Base-by-base conservation (phyloP, 352 stramenopile genomes). In the Phytophthora kernoviae region DNA sequence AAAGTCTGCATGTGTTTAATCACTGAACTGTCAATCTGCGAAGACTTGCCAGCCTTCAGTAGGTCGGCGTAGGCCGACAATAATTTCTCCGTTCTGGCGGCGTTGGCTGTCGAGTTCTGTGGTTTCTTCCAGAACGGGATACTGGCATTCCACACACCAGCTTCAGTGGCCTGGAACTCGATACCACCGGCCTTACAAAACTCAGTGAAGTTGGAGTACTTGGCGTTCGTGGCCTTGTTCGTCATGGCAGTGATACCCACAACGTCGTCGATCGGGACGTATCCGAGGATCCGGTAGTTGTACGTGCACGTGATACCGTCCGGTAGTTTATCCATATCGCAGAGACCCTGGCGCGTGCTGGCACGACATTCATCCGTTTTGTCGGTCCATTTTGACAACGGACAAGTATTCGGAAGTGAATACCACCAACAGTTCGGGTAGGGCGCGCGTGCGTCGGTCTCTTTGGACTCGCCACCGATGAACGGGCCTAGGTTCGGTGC, bases 221-320 rank as follows among this genome's bases (percentile, higher is more conserved):
- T 71, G 10, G 45, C 49, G 12, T 51, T 64, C 0, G 70, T 81
- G 4, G 39, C 42, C 21, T 67, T 43, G 58, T 87, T 75, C 1
- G 47, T 59, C 57, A 91, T 79, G 33, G 54, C 57, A 1, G 84
- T 91, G 69, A 93, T 93, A 43, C 81, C 81, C 2, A 93, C 84
- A 18, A 91, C 52, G 58, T 93, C 84, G 41, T 93, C 84, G 40
- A 93, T 77, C 12, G 70, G 57, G 7, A 93, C 70, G 59, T 79
- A 91, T 18, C 84, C 81, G 24, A 91, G 65, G 37, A 91, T 82
- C 6, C 68, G 63, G 73, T 91, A 93, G 50, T 83, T 79, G 73
- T 75, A 93, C 24, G 81, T 91, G 68, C 81, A 93, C 17, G 61
- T 53, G 36, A 86, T 41, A 22, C 84, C 84, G 49, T 91, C 81